These are phyloP conservation scores for Bryopsis sp. DNA, from an alignment of 139 green algal species.

Conservation along the genomic window DNA sequence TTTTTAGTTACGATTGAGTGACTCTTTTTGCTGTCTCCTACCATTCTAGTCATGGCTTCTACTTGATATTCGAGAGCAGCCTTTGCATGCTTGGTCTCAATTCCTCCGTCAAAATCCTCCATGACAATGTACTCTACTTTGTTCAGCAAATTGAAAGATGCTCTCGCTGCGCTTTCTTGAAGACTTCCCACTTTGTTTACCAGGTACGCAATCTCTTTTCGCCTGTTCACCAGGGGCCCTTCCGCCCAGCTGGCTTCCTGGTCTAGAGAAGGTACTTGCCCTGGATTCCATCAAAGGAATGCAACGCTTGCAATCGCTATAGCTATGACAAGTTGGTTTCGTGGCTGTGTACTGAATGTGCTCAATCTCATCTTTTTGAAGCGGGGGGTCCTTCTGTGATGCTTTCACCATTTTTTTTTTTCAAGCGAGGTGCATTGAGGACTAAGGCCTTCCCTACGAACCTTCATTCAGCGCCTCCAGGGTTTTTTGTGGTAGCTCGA, in stretches of 20 bases:
- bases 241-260: not conserved
- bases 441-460: not conserved
- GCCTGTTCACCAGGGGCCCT: not conserved
- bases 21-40: not conserved
- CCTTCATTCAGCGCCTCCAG: not conserved
- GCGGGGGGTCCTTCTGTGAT: too few relatives aligned
- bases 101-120: not conserved
- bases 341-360: too few relatives aligned
- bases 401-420: not conserved
- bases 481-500: not conserved
- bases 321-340: too few relatives aligned
- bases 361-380: too few relatives aligned
- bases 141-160: not conserved
- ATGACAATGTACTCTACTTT: not conserved
- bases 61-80: not conserved
- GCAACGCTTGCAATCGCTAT: too few relatives aligned
- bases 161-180: not conserved
- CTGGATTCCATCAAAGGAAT: too few relatives aligned
- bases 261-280: too few relatives aligned
- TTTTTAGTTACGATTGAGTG: not conserved
- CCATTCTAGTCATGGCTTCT: not conserved
- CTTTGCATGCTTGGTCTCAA: not conserved
- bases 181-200: not conserved
- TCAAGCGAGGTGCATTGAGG: not conserved
- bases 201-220: not conserved